phyloP scores from a whole-genome alignment of 2,329 filamentous ascomycete species.

The Penicillium sp. region DNA sequence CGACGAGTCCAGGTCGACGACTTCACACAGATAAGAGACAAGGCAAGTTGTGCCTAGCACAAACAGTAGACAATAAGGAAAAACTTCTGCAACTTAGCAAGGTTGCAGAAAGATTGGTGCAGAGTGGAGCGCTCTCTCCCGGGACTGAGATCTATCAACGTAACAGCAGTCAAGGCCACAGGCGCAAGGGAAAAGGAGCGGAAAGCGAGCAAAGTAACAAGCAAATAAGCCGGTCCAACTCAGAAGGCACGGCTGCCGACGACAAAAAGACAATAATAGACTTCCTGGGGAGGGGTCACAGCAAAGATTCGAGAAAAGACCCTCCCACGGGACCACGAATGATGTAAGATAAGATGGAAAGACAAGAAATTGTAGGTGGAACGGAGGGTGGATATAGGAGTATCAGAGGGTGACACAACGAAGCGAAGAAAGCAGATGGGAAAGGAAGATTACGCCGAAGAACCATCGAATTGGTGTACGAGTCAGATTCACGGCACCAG shows the following conservation, averaged over 20 bases:
- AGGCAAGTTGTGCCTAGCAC: conserved; percentile 25
- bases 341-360: conserved; percentile 18
- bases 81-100: conserved; percentile 13
- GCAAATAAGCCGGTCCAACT: conserved; percentile 25
- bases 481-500: conserved; percentile 21
- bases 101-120: conserved; percentile 20
- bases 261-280: conserved; percentile 15
- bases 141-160: conserved; percentile 11
- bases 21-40: conserved; percentile 35
- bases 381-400: conserved; percentile 29
- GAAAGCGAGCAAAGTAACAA: conserved; percentile 6
- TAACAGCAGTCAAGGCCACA: conserved; percentile 7
- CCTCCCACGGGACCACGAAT: conserved; percentile 6
- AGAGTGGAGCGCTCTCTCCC: conserved; percentile 25
- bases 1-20: conserved; percentile 28
- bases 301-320: background rate
- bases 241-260: conserved; percentile 26
- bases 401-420: conserved; percentile 31
- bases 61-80: conserved; percentile 21
- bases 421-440: conserved; percentile 17
- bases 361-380: conserved; percentile 21
- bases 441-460: conserved; percentile 23
- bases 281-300: conserved; percentile 11
- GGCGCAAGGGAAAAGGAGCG: conserved; percentile 11
- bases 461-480: conserved; percentile 23